phyloP scores from a whole-genome alignment of 208 protist species.

The Trichomonas gallinae region DNA sequence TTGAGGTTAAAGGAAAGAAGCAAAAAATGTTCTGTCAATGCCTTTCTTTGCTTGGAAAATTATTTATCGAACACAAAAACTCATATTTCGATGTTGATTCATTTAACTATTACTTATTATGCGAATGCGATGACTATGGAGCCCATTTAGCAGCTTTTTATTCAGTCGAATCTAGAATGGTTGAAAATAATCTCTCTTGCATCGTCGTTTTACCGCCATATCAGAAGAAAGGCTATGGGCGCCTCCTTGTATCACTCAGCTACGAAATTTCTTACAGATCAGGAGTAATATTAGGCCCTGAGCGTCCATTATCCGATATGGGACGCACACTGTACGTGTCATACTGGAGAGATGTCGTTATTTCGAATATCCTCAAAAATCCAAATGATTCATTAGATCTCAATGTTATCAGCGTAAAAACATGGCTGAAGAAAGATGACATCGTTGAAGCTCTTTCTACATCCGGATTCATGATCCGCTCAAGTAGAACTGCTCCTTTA shows the following conservation, averaged over 20 bases:
- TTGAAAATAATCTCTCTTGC: conserved; percentile 52
- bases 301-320: conserved; percentile 93
- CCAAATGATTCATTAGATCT: no score
- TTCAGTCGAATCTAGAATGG: conserved; percentile 54
- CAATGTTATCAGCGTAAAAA: no score
- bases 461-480: no score
- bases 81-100: conserved; percentile 95
- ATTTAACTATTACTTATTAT: conserved; percentile 96
- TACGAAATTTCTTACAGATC: conserved; percentile 88
- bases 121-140: conserved; percentile 62
- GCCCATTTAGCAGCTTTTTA: conserved; percentile 90
- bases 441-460: no score
- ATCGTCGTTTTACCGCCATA: conserved; percentile 91
- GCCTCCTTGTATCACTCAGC: conserved; percentile 85
- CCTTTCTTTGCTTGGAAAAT: conserved; percentile 89
- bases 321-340: conserved; percentile 49
- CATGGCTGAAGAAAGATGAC: no score
- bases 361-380: conserved; percentile 31
- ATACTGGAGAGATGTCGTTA: conserved; percentile 36
- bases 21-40: conserved; percentile 60
- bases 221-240: conserved; percentile 84
- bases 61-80: conserved; percentile 99
- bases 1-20: conserved; percentile 59
- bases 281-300: conserved; percentile 49
- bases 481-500: no score